Base-by-base conservation (phyloP, 2,329 filamentous ascomycete genomes). In the Aspergillus quadricinctus region DNA sequence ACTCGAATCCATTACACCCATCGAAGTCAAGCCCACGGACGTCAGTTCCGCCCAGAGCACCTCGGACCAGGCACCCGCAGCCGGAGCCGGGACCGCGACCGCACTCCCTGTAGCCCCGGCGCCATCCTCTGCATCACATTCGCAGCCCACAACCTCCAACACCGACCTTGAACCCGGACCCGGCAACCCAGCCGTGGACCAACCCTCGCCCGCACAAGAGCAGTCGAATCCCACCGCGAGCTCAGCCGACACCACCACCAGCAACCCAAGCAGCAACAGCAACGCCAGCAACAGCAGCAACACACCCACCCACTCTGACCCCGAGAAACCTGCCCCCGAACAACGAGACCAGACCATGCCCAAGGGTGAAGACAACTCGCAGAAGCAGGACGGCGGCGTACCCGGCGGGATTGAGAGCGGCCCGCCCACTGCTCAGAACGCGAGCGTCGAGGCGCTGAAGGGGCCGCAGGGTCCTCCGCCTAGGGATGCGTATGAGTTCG, bases 391-490 rank as follows among this genome's bases (percentile, higher is more conserved):
- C 43, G 43, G 23, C 8, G 43, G 19, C 43, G 25, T 48, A 57
- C 6, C 52, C 29, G 40, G 27, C 19, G 49, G 37, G 4, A 48
- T 53, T 10, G 35, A 52, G 35, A 3, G 43, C 29, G n/a, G 43
- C 4, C 31, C 49, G 11, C 21, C 35, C 8, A 3, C 50, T 5
- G 11, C 17, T 10, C 11, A 50, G 3, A 51, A 59, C 0, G 67
- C 61, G 27, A 72, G 69, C 54, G 55, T 66, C 51, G 70, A 72
- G 35, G 67, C 70, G 1, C 61, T 72, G 19, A 54, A 62, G 50
- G 70, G 70, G 0, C 70, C 70, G 3, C 61, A 68, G 35, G 59
- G 60, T 31, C 61, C 64, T 4, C 52, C 63, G 5, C 64, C 68
- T 1, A 57, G 61, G 19, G 51, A 62, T 14, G 64, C 67, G 10